Evolutionary conservation across 208 protist genomes (phyloP), one percentile per base, ranked within the genome.

Genomic region (Leishmania martiniquensis): DNA sequence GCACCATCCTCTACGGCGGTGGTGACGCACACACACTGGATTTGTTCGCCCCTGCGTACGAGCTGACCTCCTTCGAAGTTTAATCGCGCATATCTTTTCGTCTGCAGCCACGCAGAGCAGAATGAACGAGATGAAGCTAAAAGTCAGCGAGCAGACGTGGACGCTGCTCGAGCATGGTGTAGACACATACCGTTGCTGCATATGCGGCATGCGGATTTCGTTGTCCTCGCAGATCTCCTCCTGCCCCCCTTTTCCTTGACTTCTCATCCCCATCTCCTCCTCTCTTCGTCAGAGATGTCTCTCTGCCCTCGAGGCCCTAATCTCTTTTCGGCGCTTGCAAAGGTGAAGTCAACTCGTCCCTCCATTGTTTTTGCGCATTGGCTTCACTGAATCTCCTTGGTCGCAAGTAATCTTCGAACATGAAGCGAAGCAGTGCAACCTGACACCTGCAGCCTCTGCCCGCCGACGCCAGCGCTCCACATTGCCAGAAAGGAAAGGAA

Each of bases 11-110:
- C 44, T 97, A 92, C 75, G 87, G 87, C 3, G 93, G 90, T 62
- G 93, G 93, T 47, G 91, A 95, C 34, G 89, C 75, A n/a, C 86
- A 75, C 44, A 94, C 86, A 22, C 80, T 97, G 32, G 93, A 97
- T 73, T 34, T 97, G 59, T 96, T 92, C 67, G 85, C 80, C 44
- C 84, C 87, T 13, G 71, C 81, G 20, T 91, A 86, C 57, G 79
- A 83, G 17, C 65, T 49, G 1, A 78, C 42, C 66, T 51, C 55
- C 15, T 83, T 83, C 55, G 79, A 83, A 1, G 51, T 25, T 49
- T 83, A 71, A 75, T 37, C 4, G 65, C n/a, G 34, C 7, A n/a
- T 67, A 4, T 69, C 29, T 37, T n/a, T n/a, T n/a, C n/a, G n/a
- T n/a, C n/a, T 47, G 39, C 44, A 47, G 2, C 10, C 42, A 69